A percentile compares a stretch with the other conserved stretches of the same genome.
Evolutionary conservation across 805 yeast genomes (phyloP).

Genomic region (Saccharomycopsis sp.): DNA sequence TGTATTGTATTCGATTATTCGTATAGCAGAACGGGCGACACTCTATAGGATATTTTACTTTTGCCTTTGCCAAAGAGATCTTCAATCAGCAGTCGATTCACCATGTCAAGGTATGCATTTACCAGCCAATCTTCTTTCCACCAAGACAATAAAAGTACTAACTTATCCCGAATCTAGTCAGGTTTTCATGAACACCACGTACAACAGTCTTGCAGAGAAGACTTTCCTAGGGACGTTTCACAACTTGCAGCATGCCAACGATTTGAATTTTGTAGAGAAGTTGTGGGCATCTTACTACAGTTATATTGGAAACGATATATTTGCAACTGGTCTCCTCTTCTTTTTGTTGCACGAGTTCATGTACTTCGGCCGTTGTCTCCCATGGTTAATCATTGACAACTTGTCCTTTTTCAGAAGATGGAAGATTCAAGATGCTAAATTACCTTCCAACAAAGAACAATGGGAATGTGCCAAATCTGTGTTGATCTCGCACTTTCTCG

Average conservation of each 20-base stretch:
- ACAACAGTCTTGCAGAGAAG: background rate
- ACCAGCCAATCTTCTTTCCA: background rate
- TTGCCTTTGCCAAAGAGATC: background rate
- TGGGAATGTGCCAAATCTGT: conserved; percentile 89
- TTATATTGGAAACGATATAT: conserved; percentile 76
- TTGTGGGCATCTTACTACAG: conserved; percentile 88
- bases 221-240: background rate
- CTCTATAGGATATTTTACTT: background rate
- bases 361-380: conserved; percentile 88
- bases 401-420: conserved; percentile 79
- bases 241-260: background rate
- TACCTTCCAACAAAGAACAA: conserved; percentile 78
- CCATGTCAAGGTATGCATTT: background rate
- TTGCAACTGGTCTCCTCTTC: conserved; percentile 87
- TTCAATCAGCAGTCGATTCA: background rate
- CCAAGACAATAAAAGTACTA: background rate
- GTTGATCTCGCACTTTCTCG: conserved; percentile 77
- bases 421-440: conserved; percentile 83
- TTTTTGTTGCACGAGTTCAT: conserved; percentile 78
- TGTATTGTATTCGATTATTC: background rate
- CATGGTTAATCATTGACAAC: conserved; percentile 85
- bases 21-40: background rate
- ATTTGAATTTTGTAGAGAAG: conserved; percentile 49
- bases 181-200: background rate
- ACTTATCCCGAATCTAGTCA: background rate